Percentiles rank a stretch among this genome's conserved stretches.
Conservation (phyloP, 371 early-diverging fungal species). For the Zychaea mexicana region DNA sequence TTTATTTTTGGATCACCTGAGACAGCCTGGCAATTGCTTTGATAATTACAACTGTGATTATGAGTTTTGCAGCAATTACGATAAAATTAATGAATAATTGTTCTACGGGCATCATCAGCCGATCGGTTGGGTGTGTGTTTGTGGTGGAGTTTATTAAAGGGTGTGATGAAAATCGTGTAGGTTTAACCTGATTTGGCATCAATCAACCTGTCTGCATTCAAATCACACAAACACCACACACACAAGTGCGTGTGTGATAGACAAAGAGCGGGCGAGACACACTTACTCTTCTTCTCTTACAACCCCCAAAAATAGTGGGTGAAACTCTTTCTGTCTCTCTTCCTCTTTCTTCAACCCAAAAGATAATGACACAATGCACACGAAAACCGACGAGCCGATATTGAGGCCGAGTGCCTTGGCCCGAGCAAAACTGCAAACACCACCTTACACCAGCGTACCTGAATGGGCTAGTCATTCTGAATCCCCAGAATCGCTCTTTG, state of each 20-base stretch:
- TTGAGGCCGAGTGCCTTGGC: neutral
- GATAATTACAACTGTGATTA: no score
- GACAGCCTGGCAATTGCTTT: no score
- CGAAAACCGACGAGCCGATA: neutral
- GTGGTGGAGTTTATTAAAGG: no score
- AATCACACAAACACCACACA: neutral
- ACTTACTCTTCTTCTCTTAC: no score
- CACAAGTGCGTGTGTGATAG: no score
- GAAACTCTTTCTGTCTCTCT: neutral
- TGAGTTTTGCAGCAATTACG: no score
- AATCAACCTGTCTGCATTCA: neutral
- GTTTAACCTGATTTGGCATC: neutral
- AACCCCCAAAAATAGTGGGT: neutral
- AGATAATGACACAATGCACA: neutral
- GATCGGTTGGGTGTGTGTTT: no score
- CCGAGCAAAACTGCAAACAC: neutral
- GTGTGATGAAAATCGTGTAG: neutral
- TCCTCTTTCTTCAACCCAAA: neutral
- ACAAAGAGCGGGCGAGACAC: no score
- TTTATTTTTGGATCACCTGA: no score
- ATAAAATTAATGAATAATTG: no score
- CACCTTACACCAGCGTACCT: neutral
- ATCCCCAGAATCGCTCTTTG: neutral
- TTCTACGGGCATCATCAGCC: no score
- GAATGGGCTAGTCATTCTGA: neutral